Evolutionary conservation across 306 rosid genomes (phyloP), one percentile per base, ranked within the genome.

Genomic region (Trifolium subterraneum): DNA sequence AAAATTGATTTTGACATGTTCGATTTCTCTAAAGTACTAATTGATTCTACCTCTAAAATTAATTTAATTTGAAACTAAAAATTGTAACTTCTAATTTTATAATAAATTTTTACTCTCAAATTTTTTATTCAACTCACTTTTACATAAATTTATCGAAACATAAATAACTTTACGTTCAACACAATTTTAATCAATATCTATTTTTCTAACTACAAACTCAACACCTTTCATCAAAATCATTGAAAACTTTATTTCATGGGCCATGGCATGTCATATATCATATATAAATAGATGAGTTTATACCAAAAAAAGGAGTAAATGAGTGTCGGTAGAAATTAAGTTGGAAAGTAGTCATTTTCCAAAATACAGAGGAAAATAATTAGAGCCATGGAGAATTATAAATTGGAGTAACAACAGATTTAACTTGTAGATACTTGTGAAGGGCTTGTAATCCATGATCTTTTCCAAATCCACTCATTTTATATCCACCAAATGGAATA

Each of bases 321-420:
- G 33, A 29, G 1, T 55, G 31, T 55, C 11, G 67, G 44, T n/a
- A 61, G 39, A 61, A 61, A n/a, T n/a, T n/a, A n/a, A 15, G 7
- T 61, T 31, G 42, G 23, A 61, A 31, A 31, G 16, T 5, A 23
- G 35, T 23, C 9, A 56, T 4, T 56, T 56, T 56, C 33, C 63
- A 56, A 55, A 55, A 55, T 10, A 20, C 60, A 52, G 3, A 22
- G 41, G 39, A 15, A 25, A 68, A 60, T 12, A 47, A 20, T 80
- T 67, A 80, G 20, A 75, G 93, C 97, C 97, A 92, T 60, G 96
- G 97, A 66, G 93, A 85, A 74, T 82, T 84, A 12, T 83, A 78
- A 47, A 92, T 44, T 10, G 97, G 97, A 54, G 92, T 90, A 7
- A 90, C 86, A 13, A 92, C 77, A 12, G 80, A 75, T 75, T 80